Conservation (phyloP, 2,329 filamentous ascomycete species). For the Aspergillus carbonarius region DNA sequence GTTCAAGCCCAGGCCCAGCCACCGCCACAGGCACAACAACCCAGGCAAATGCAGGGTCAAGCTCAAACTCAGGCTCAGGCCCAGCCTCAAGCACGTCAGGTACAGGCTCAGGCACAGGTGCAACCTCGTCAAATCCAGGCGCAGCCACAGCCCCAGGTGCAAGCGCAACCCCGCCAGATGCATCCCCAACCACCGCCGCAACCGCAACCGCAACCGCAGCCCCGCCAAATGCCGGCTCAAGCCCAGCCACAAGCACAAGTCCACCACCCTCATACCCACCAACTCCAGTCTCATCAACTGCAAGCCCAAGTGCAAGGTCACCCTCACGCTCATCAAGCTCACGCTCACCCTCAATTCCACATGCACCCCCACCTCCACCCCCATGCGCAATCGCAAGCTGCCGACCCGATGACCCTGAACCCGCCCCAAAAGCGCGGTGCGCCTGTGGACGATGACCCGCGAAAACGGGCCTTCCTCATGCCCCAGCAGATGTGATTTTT, state of each 20-base stretch:
- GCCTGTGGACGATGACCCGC: slow-evolving; percentile 20
- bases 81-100: slow-evolving; percentile 8
- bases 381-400: slow-evolving; percentile 16
- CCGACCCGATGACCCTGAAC: slow-evolving; percentile 20
- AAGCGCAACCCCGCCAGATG: slow-evolving; percentile 23
- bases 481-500: slow-evolving; percentile 14
- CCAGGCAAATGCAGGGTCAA: slow-evolving; percentile 3
- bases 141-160: slow-evolving; percentile 16
- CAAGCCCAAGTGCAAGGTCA: slow-evolving; percentile 8
- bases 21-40: slow-evolving; percentile 2
- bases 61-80: slow-evolving; percentile 8
- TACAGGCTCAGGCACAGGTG: slow-evolving; percentile 3
- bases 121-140: slow-evolving; percentile 9
- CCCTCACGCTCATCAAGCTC: slow-evolving; percentile 13
- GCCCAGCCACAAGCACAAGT: slow-evolving; percentile 11
- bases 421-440: slow-evolving; percentile 19
- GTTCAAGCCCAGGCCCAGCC: not conserved
- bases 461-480: slow-evolving; percentile 23
- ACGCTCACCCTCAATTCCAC: slow-evolving; percentile 12
- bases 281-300: slow-evolving; percentile 10
- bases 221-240: slow-evolving; percentile 9
- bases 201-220: slow-evolving; percentile 10
- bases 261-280: slow-evolving; percentile 11
- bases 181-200: slow-evolving; percentile 15
- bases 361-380: slow-evolving; percentile 7